Evolutionary conservation across 768 basidiomycete species (phyloP).

Genomic region (Lactarius psammicola): DNA sequence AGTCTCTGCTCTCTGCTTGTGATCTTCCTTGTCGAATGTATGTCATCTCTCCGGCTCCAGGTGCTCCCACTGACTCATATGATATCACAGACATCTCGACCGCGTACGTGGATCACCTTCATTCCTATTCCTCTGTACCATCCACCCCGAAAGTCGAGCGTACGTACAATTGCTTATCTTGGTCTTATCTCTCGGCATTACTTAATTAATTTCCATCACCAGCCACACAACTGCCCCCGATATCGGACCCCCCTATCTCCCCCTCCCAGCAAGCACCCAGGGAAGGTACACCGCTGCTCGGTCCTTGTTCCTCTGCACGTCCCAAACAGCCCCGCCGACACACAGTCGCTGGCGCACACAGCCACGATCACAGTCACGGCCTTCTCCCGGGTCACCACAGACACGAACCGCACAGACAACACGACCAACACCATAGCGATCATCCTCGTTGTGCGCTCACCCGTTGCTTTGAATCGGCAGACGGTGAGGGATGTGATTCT

Average conservation of each 20-base stretch:
- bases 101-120: constrained; percentile 68
- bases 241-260: not conserved
- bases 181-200: not conserved
- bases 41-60: constrained; percentile 28
- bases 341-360: constrained; percentile 3
- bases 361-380: constrained; percentile 5
- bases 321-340: constrained; percentile 1
- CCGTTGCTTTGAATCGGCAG: constrained; percentile 1
- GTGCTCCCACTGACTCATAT: constrained; percentile 10
- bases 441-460: constrained; percentile 15
- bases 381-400: constrained; percentile 39
- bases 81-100: constrained; percentile 61
- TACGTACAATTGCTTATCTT: constrained; percentile 2
- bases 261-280: not conserved
- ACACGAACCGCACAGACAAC: constrained; percentile 34
- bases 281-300: constrained; percentile 22
- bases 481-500: not conserved
- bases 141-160: constrained; percentile 31
- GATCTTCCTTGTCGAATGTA: constrained; percentile 83
- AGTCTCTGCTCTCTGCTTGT: constrained; percentile 63
- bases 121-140: constrained; percentile 52
- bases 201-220: not conserved
- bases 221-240: constrained; percentile 1
- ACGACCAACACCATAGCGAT: constrained; percentile 31
- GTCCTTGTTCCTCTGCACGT: not conserved